Evolutionary conservation across 805 yeast genomes (phyloP).

Genomic region (Metschnikowia hibisci): DNA sequence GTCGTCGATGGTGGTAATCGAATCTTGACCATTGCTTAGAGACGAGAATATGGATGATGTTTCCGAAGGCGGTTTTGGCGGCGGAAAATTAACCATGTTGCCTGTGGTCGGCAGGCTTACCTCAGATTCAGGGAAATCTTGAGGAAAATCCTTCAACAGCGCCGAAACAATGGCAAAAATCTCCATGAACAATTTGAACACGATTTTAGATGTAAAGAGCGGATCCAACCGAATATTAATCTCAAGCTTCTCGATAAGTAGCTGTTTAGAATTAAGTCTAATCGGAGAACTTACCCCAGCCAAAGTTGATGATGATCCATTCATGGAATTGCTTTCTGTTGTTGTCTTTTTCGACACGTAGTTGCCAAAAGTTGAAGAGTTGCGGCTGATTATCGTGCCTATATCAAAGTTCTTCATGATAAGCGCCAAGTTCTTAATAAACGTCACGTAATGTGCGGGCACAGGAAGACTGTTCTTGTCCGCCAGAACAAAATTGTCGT

Average conservation of each 20-base stretch:
- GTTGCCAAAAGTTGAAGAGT: neutral
- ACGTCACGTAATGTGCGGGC: slow-evolving; percentile 27
- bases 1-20: slow-evolving; percentile 28
- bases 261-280: slow-evolving; percentile 36
- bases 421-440: slow-evolving; percentile 29
- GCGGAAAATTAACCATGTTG: neutral
- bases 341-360: neutral
- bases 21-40: slow-evolving; percentile 21
- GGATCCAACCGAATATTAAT: slow-evolving; percentile 39
- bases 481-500: slow-evolving; percentile 8
- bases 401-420: slow-evolving; percentile 40
- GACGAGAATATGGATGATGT: slow-evolving; percentile 36
- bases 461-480: slow-evolving; percentile 3
- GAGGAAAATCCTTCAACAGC: slow-evolving; percentile 18
- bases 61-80: slow-evolving; percentile 19
- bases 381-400: slow-evolving; percentile 18
- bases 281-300: slow-evolving; percentile 30
- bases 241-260: slow-evolving; percentile 42
- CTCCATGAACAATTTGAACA: slow-evolving; percentile 27
- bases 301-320: slow-evolving; percentile 4
- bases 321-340: slow-evolving; percentile 3
- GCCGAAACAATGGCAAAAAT: slow-evolving; percentile 25
- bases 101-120: slow-evolving; percentile 2
- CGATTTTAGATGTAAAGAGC: slow-evolving; percentile 35
- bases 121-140: slow-evolving; percentile 4